Evolutionary conservation across 176 grass and related monocot species (phyloP), one percentile per base, ranked within the genome.

Genomic region (Puccinellia tenuiflora): DNA sequence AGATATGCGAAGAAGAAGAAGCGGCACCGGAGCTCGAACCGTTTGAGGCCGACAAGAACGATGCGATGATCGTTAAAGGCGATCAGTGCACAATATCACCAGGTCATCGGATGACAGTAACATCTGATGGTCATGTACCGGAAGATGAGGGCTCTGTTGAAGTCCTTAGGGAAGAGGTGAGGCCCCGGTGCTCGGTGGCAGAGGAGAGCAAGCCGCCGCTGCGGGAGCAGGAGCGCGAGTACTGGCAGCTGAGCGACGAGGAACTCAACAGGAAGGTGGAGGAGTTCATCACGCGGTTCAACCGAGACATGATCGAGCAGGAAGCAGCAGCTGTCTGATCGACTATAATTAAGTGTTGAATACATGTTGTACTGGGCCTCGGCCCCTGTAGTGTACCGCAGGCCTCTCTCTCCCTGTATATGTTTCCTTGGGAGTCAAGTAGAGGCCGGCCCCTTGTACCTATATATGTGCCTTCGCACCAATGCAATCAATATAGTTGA

Each of bases 231-330:
- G 80, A 89, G 60, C 77, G 53, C 18, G 83, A 92, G 53, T 92
- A 92, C 57, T 87, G 87, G 72, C 52, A 81, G 69, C 75, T 97
- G 71, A 92, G 84, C 9, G 77, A 94, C 57, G 95, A 97, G 86
- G 95, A 94, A 84, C 92, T 97, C 8, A 97, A 94, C 48, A 66
- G 38, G 73, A 92, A 88, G 88, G 90, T 94, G 9, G 95, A 97
- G 78, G 92, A 94, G 75, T 97, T 97, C 83, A 97, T 97, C 46
- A 83, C 86, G 9, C 82, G 86, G 37, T 97, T 92, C 85, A 94
- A 97, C 70, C 83, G 75, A 57, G 84, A 97, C 84, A 97, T 97
- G 76, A 6, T 87, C 67, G 30, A 78, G 70, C 84, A 86, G 70
- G 90, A 87, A 80, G 84, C 83, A 75, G 33, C 47, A 34, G 69